Evolutionary conservation across 1,139 yeast species (phyloP), one percentile per base, ranked within the genome.

Genomic region (Saccharomycopsis crataegensis): DNA sequence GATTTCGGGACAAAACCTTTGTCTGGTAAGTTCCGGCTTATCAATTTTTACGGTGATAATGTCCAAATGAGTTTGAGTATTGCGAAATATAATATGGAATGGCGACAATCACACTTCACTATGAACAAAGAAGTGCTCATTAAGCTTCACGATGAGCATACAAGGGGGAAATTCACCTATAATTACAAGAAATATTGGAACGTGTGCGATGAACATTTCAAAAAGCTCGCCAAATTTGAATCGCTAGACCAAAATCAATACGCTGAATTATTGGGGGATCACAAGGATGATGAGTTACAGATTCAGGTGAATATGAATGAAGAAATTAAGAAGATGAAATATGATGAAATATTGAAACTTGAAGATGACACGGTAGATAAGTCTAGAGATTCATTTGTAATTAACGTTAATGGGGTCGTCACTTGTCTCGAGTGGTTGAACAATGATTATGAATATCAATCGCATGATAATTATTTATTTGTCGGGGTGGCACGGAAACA

Each of bases 371-470:
- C 36, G 8, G 43, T n/a, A 22, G 34, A 17, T 14, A 3, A 37
- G 8, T n/a, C 17, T 4, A 33, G 55, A 17, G 16, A 42, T 7
- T 38, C 42, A 8, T 8, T 38, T 11, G n/a, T 53, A 3, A 9
- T 49, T 4, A 53, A 53, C 34, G 46, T 40, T 14, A 37, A 38
- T 17, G 56, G 56, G 7, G n/a, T 46, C 4, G 32, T 53, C 11
- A 53, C 53, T 6, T 12, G 16, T 11, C 14, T 53, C 7, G 32
- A 8, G 6, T 53, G 56, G 56, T 16, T 53, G 17, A 51, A 51
- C n/a, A 41, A n/a, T 5, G 53, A 40, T 36, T 12, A 12, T 1
- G 22, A 17, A 8, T 46, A 40, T 34, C 12, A n/a, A 8, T 22
- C 17, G 11, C n/a, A 33, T 17, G 43, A 46, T 6, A 16, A 43